phyloP scores from a whole-genome alignment of 2,329 filamentous ascomycete genomes.

The Fusarium sp. region DNA sequence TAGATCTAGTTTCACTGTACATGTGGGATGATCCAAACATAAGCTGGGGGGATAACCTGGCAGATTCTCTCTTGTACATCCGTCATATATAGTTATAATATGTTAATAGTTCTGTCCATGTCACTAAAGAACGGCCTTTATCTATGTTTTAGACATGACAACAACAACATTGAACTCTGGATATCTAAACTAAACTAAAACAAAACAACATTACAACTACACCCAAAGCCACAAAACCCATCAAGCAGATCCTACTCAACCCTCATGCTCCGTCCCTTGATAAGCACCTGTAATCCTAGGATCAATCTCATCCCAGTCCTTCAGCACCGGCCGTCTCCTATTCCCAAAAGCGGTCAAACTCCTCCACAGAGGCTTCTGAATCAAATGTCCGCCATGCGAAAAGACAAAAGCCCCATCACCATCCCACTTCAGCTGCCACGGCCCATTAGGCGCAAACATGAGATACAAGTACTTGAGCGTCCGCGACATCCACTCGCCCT shows the following conservation, averaged over 20 bases:
- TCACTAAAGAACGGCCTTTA: not conserved
- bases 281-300: not conserved
- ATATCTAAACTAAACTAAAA: not conserved
- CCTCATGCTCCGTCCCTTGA: not conserved
- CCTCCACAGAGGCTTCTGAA: conserved; percentile 31
- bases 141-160: not conserved
- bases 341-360: not conserved
- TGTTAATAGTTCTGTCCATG: not conserved
- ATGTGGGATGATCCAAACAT: not conserved
- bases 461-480: conserved; percentile 87
- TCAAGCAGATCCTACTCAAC: not conserved
- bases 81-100: not conserved
- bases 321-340: not conserved
- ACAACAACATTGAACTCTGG: not conserved
- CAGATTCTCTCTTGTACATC: not conserved
- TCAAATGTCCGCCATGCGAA: conserved; percentile 63
- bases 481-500: conserved; percentile 91
- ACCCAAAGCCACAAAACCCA: not conserved
- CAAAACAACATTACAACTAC: not conserved
- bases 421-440: conserved; percentile 60
- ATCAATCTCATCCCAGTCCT: not conserved
- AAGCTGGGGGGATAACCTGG: not conserved
- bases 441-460: conserved; percentile 72
- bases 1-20: not conserved
- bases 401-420: conserved; percentile 61